Base-by-base conservation (phyloP, 2,329 filamentous ascomycete species). In the Claviceps cyperi region DNA sequence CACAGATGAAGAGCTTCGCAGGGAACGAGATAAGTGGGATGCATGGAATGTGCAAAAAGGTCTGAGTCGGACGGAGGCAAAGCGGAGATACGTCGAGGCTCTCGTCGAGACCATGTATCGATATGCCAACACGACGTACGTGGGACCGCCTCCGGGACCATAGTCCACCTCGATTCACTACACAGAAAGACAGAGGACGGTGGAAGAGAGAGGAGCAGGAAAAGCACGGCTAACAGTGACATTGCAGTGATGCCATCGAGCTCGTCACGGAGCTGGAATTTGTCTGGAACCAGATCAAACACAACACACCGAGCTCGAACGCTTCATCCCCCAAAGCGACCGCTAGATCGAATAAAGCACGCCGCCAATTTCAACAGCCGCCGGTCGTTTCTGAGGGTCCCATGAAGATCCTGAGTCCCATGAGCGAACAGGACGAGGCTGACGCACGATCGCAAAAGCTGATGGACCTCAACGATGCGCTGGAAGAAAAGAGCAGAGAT, bases 211-310 rank as follows among this genome's bases (percentile, higher is more conserved):
- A 37, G 4, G 28, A 32, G 11, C 14, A 48, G 24, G 5, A 45
- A 21, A 41, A 21, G 28, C 24, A 38, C 36, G 24, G 44, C 49
- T 53, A 32, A 47, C 22, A 40, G 13, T 14, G 5, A 32, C 38
- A 24, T 15, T 19, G 15, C 39, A 82, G 78, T 46, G 89, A 95
- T 63, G 88, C 88, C 7, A 78, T 83, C 52, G 90, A 94, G 66
- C 75, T 98, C 39, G 90, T 97, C 38, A 76, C 82, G 9, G 92
- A 98, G 66, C 78, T 98, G n/a, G 92, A 98, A 68, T 98, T 97
- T 60, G 91, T 98, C 39, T 98, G 92, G 92, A 89, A 96, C 58
- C 92, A 97, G 65, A 91, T 98, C 59, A 94, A 92, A 66, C 84
- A 84, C 58, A 96, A 91, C 59, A 79, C 80, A 11, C 80, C 83